A percentile compares a stretch with the other conserved stretches of the same genome.
Evolutionary conservation across 306 rosid species (phyloP).

Genomic region (Vicia faba): DNA sequence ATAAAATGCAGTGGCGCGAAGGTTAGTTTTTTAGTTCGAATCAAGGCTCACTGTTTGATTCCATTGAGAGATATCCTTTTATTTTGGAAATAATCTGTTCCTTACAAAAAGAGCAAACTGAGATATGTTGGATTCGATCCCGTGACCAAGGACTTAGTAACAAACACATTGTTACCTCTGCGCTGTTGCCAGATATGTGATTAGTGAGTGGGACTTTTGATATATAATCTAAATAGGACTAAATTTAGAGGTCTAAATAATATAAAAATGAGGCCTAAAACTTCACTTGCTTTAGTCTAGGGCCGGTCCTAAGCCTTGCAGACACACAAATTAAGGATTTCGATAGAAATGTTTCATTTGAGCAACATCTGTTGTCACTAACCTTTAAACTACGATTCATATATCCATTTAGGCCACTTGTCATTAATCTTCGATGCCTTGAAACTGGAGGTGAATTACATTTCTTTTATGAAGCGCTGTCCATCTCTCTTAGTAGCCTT

Average conservation of each 20-base stretch:
- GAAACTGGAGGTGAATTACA: slow-evolving; percentile 26
- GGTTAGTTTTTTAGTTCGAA: neutral
- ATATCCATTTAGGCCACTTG: slow-evolving; percentile 15
- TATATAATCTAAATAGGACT: neutral
- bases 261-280: neutral
- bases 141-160: neutral
- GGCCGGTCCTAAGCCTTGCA: neutral
- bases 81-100: neutral
- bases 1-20: neutral
- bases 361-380: neutral
- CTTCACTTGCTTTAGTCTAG: neutral
- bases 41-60: neutral
- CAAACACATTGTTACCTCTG: neutral
- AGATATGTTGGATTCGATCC: slow-evolving; percentile 3
- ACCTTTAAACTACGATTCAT: slow-evolving; percentile 5
- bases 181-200: neutral
- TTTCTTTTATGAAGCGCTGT: slow-evolving; percentile 17
- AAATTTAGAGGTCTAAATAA: neutral
- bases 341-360: slow-evolving; percentile 14
- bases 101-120: neutral
- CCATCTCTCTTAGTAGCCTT: slow-evolving; percentile 15
- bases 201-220: neutral
- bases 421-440: slow-evolving; percentile 20
- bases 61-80: neutral
- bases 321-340: slow-evolving; percentile 24